These are phyloP conservation scores for Phytophthora chlamydospora DNA, from an alignment of 352 stramenopile genomes.

Conservation along the genomic window DNA sequence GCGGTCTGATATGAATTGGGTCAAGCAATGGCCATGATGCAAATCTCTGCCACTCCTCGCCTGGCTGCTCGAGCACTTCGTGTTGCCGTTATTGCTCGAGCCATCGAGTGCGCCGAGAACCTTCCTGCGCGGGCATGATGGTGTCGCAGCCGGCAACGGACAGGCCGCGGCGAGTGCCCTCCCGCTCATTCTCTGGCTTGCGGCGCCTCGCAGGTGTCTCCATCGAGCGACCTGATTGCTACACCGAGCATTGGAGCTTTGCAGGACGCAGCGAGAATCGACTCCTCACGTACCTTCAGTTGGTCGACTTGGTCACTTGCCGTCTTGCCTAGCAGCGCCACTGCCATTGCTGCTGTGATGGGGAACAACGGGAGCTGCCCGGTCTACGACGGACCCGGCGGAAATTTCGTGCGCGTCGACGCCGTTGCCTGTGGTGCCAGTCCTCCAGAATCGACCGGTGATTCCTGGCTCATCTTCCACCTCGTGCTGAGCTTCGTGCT, in stretches of 20 bases:
- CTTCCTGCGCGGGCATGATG: constrained; percentile 21
- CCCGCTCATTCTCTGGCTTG: constrained; percentile 32
- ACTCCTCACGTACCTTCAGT: constrained; percentile 6
- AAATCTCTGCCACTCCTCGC: constrained; percentile 26
- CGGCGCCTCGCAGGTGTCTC: constrained; percentile 5
- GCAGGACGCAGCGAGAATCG: constrained; percentile 18
- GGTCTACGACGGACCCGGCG: constrained; percentile 23
- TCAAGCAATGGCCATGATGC: too few relatives aligned
- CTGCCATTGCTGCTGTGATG: constrained; percentile 16
- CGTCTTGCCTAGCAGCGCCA: neutral
- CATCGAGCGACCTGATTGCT: constrained; percentile 15
- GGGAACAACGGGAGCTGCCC: constrained; percentile 23
- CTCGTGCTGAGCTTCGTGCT: constrained; percentile 48
- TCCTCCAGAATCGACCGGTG: constrained; percentile 8
- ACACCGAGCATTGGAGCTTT: constrained; percentile 17
- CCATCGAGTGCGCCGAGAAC: constrained; percentile 27
- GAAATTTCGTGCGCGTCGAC: constrained; percentile 36
- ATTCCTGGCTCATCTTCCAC: constrained; percentile 46
- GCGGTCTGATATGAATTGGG: constrained; percentile 25
- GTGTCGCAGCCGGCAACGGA: constrained; percentile 31
- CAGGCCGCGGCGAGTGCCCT: constrained; percentile 13
- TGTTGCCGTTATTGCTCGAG: constrained; percentile 33
- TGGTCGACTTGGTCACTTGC: constrained; percentile 7
- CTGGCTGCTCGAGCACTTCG: constrained; percentile 30
- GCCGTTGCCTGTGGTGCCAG: constrained; percentile 26